phyloP scores from a whole-genome alignment of 495 filamentous ascomycete genomes.

The Podospora comata region DNA sequence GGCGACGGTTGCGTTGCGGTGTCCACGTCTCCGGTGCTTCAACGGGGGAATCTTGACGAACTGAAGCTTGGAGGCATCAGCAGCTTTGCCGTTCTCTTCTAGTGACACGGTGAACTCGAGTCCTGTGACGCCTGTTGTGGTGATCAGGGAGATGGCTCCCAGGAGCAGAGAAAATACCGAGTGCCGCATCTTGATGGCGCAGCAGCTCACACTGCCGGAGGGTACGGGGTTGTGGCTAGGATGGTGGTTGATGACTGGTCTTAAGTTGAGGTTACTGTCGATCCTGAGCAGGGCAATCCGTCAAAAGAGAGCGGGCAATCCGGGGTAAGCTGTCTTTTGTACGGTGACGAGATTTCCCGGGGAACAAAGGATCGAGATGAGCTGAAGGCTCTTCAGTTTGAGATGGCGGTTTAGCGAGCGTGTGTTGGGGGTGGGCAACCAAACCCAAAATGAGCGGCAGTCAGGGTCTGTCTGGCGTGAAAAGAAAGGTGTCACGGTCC shows the following conservation, averaged over 20 bases:
- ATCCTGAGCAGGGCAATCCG: background rate
- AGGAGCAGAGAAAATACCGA: constrained; percentile 13
- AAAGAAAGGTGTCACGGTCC: background rate
- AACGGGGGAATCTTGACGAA: constrained; percentile 22
- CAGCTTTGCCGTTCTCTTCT: constrained; percentile 14
- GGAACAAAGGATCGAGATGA: background rate
- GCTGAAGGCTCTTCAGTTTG: background rate
- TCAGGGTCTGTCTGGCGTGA: background rate
- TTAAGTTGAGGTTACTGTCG: background rate
- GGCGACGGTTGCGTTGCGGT: background rate
- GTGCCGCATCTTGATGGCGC: constrained; percentile 21
- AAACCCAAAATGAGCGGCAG: constrained; percentile 1
- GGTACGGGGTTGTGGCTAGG: background rate
- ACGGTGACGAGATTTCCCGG: background rate
- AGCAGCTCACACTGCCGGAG: background rate
- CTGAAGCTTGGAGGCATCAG: constrained; percentile 16
- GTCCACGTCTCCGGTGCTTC: constrained; percentile 18
- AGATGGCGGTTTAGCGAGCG: background rate
- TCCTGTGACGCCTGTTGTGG: constrained; percentile 19
- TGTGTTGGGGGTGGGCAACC: background rate
- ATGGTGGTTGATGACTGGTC: background rate
- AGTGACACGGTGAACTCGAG: constrained; percentile 26
- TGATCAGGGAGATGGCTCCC: constrained; percentile 13
- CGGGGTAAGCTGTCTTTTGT: background rate
- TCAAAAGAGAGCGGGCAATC: background rate